Evolutionary conservation across 2,329 filamentous ascomycete genomes (phyloP).

Genomic region (Neodidymelliopsis sp.): DNA sequence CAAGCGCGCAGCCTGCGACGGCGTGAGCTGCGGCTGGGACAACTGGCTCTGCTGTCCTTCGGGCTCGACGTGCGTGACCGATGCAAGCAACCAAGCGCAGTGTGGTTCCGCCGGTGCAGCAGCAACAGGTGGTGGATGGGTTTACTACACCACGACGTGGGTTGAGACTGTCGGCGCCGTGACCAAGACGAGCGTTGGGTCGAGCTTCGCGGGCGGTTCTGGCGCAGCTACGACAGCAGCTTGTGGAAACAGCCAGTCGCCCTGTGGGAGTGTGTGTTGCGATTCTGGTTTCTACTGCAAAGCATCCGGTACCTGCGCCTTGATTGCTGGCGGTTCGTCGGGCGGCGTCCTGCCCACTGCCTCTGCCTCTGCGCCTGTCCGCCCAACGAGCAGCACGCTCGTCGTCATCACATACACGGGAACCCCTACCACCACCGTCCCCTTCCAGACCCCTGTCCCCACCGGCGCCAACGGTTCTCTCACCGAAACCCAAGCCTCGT

Average conservation of each 20-base stretch:
- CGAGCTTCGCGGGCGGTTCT: slow-evolving; percentile 43
- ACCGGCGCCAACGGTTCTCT: slow-evolving; percentile 57
- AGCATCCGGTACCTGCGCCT: slow-evolving; percentile 63
- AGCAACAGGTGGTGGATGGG: slow-evolving; percentile 57
- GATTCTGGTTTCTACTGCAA: slow-evolving; percentile 71
- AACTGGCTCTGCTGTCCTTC: slow-evolving; percentile 47
- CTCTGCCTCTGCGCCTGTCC: slow-evolving; percentile 59
- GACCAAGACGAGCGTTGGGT: slow-evolving; percentile 63
- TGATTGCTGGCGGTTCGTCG: slow-evolving; percentile 61
- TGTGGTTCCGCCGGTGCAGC: slow-evolving; percentile 36
- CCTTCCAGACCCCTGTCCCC: slow-evolving; percentile 62
- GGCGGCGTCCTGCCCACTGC: slow-evolving; percentile 44
- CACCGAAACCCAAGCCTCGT: slow-evolving; percentile 36
- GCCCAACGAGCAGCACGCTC: slow-evolving; percentile 62
- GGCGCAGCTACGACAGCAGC: slow-evolving; percentile 30
- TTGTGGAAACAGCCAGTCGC: slow-evolving; percentile 62
- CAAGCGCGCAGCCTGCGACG: slow-evolving; percentile 26
- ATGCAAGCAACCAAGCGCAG: slow-evolving; percentile 46
- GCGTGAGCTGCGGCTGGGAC: slow-evolving; percentile 43
- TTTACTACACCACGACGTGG: slow-evolving; percentile 65
- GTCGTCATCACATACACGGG: slow-evolving; percentile 58
- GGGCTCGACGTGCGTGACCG: slow-evolving; percentile 41
- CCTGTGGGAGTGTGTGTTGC: slow-evolving; percentile 76
- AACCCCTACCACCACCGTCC: slow-evolving; percentile 55
- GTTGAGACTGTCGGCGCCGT: slow-evolving; percentile 60